These are phyloP conservation scores for Candida pseudoviswanathii DNA, from an alignment of 1,139 yeast genomes.

Conservation along the genomic window DNA sequence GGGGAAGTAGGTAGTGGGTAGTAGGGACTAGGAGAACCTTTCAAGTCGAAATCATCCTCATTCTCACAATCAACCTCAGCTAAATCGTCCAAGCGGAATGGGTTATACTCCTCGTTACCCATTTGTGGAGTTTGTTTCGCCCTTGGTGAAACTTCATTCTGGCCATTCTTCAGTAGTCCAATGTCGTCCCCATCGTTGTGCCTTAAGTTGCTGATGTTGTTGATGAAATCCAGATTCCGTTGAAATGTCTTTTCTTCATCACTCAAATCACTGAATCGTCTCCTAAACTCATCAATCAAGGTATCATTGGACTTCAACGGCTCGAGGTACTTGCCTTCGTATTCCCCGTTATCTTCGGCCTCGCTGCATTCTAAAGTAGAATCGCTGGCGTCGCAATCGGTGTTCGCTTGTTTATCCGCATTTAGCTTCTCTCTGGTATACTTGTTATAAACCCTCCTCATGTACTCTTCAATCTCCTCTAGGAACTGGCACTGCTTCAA, in stretches of 20 bases:
- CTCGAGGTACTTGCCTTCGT: constrained; percentile 11
- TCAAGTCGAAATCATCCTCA: constrained; percentile 9
- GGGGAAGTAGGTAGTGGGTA: constrained; percentile 11
- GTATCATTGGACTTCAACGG: constrained; percentile 16
- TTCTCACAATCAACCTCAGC: constrained; percentile 12
- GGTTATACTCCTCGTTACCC: not conserved
- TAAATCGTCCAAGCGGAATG: constrained; percentile 13
- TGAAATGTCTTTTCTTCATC: constrained; percentile 10
- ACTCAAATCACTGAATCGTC: constrained; percentile 12
- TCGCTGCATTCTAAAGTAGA: constrained; percentile 18
- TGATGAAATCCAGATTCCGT: constrained; percentile 12
- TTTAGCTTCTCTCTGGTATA: not conserved
- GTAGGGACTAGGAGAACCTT: not conserved
- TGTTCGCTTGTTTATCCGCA: not conserved
- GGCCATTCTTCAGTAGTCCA: not conserved
- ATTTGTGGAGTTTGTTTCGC: not conserved
- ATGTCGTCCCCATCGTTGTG: constrained; percentile 30
- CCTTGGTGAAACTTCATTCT: not conserved
- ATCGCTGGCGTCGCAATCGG: constrained; percentile 13
- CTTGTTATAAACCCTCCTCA: constrained; percentile 15
- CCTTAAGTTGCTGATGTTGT: constrained; percentile 33
- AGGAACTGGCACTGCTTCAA: constrained; percentile 31
- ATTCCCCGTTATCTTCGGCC: constrained; percentile 6
- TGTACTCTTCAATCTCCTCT: constrained; percentile 31
- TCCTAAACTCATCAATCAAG: constrained; percentile 13